phyloP scores from a whole-genome alignment of 2,329 filamentous ascomycete species.

The Lasiodiplodia theobromae region DNA sequence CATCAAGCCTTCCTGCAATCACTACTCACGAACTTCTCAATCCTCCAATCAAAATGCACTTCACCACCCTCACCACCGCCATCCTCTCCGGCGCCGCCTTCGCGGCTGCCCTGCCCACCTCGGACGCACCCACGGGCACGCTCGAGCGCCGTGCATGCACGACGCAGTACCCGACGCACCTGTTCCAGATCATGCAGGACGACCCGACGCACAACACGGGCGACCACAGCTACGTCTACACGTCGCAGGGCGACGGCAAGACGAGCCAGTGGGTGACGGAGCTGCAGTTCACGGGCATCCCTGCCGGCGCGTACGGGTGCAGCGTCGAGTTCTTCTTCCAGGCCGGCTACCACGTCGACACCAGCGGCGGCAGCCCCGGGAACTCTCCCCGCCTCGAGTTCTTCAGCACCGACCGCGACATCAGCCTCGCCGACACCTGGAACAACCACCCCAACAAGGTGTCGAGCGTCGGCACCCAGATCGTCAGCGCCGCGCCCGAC shows the following conservation, averaged over 20 bases:
- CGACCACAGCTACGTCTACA: slow-evolving; percentile 16
- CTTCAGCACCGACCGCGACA: slow-evolving; percentile 30
- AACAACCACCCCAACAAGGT: neutral
- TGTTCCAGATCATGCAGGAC: slow-evolving; percentile 37
- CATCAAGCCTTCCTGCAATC: neutral
- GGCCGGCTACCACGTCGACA: slow-evolving; percentile 33
- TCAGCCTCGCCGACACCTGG: neutral
- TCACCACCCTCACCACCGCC: slow-evolving; percentile 33
- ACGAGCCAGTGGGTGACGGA: slow-evolving; percentile 31
- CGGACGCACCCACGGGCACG: slow-evolving; percentile 24
- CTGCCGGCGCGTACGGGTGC: slow-evolving; percentile 38
- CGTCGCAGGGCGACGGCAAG: slow-evolving; percentile 29
- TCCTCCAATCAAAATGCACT: slow-evolving; percentile 33
- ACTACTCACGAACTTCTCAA: neutral
- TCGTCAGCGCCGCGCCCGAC: neutral
- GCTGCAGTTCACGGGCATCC: slow-evolving; percentile 35
- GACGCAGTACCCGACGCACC: slow-evolving; percentile 33
- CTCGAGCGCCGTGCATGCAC: slow-evolving; percentile 35
- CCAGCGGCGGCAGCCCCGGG: slow-evolving; percentile 30
- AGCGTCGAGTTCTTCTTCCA: slow-evolving; percentile 40
- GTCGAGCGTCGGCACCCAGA: slow-evolving; percentile 4
- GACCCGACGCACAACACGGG: slow-evolving; percentile 35
- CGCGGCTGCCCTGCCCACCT: slow-evolving; percentile 31
- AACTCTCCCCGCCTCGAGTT: slow-evolving; percentile 33
- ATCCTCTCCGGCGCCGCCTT: slow-evolving; percentile 33